A percentile compares a stretch with the other conserved stretches of the same genome.
Evolutionary conservation across 176 grass and related monocot species (phyloP).

Genomic region (Paspalum notatum): DNA sequence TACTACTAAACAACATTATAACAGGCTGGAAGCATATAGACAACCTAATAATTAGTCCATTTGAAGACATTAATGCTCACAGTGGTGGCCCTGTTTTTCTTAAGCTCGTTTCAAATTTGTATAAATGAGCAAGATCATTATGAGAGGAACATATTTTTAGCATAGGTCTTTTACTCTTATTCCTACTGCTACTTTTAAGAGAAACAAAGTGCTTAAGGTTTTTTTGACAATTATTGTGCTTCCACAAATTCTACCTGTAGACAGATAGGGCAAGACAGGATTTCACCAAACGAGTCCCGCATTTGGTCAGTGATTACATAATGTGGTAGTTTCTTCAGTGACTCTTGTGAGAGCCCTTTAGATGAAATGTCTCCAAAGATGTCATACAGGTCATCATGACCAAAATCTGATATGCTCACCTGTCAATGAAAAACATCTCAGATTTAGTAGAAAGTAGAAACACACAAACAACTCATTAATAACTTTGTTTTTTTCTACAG

Average conservation of each 20-base stretch:
- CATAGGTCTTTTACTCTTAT: background rate
- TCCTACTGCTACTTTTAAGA: background rate
- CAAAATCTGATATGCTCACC: slow-evolving; percentile 59
- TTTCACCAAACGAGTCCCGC: slow-evolving; percentile 49
- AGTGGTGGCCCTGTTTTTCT: background rate
- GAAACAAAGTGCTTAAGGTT: background rate
- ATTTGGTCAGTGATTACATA: slow-evolving; percentile 58
- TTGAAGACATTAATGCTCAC: background rate
- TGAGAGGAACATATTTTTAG: background rate
- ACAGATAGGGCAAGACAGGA: slow-evolving; percentile 70
- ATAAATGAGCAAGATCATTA: background rate
- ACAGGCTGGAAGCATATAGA: slow-evolving; percentile 5
- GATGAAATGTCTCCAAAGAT: slow-evolving; percentile 70
- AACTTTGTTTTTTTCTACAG: background rate
- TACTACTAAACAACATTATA: background rate
- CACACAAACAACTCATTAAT: background rate
- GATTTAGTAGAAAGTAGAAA: slow-evolving; percentile 27
- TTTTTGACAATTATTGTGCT: background rate
- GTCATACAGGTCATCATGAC: slow-evolving; percentile 70
- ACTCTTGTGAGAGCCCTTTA: slow-evolving; percentile 64
- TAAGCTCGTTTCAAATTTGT: background rate
- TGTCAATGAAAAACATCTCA: slow-evolving; percentile 18
- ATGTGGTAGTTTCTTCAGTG: slow-evolving; percentile 66
- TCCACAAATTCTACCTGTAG: slow-evolving; percentile 61
- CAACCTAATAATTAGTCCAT: background rate